Evolutionary conservation across 2,329 filamentous ascomycete genomes (phyloP).

Genomic region (Neurospora sp.): DNA sequence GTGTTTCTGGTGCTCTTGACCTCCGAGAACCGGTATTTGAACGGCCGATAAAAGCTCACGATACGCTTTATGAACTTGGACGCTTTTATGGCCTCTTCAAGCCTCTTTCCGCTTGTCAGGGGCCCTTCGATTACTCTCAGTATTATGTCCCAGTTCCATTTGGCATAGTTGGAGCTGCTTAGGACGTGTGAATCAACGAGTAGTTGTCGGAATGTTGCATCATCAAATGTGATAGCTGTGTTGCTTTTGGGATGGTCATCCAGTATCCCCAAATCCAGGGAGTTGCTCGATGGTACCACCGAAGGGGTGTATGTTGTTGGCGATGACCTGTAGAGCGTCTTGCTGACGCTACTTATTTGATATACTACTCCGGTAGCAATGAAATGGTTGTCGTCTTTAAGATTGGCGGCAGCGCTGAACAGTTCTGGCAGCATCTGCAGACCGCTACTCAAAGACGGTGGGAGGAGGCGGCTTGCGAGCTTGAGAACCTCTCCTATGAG

Average conservation of each 20-base stretch:
- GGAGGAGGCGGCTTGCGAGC: constrained; percentile 76
- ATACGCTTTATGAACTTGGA: constrained; percentile 95
- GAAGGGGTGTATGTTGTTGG: constrained; percentile 34
- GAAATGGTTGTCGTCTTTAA: constrained; percentile 63
- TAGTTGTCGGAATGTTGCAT: constrained; percentile 54
- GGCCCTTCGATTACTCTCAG: constrained; percentile 87
- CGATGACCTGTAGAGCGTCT: constrained; percentile 76
- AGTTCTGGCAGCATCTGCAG: constrained; percentile 83
- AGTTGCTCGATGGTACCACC: constrained; percentile 32
- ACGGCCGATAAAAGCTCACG: constrained; percentile 90
- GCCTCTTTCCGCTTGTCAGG: constrained; percentile 76
- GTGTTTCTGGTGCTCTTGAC: constrained; percentile 84
- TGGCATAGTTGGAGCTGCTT: constrained; percentile 79
- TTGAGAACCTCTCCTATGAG: constrained; percentile 87
- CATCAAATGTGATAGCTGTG: constrained; percentile 42
- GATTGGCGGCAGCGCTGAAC: constrained; percentile 65
- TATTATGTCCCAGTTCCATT: constrained; percentile 97
- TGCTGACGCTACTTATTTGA: constrained; percentile 94
- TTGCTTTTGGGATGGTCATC: constrained; percentile 49
- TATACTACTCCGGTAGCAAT: constrained; percentile 86
- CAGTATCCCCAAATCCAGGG: constrained; percentile 37
- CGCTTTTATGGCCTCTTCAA: constrained; percentile 88
- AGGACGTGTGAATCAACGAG: constrained; percentile 75
- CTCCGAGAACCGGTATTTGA: constrained; percentile 92
- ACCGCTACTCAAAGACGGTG: constrained; percentile 69